Evolutionary conservation across 2,329 filamentous ascomycete species (phyloP), one percentile per base, ranked within the genome.

Genomic region (Fusarium sp.): DNA sequence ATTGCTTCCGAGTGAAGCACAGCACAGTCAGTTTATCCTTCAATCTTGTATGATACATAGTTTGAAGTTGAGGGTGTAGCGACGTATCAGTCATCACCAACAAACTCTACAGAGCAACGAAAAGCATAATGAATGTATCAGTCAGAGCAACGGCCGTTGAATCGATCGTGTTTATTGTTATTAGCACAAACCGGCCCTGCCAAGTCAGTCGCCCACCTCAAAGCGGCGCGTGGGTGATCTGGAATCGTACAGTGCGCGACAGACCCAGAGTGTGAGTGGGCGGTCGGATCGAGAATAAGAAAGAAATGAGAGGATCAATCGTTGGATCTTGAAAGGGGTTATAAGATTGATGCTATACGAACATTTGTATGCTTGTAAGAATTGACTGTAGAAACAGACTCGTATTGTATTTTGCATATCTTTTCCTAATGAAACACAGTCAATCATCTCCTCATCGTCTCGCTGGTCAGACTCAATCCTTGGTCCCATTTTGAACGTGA

Each of bases 181-280:
- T 46, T 48, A 69, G 64, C 57, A 73, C 69, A 74, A 66, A 67
- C 62, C 74, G 57, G 61, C 66, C 54, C 53, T 68, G 64, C 70
- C 67, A 74, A 68, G 66, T 73, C 70, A 70, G 54, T 63, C 55
- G 39, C 54, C 62, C 62, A 59, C 53, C 62, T 65, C 53, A 35
- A 31, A 47, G 59, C 60, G 57, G 70, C 60, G 68, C 60, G 72
- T 72, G 70, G 60, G 57, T 63, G 69, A 74, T 71, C 53, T 69
- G 62, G 68, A 69, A 71, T 68, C 68, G 68, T 62, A 71, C 68
- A 71, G 62, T 69, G 69, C 66, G 66, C 57, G 55, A 71, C 56
- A 48, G 48, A 56, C 49, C 24, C 35, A 15, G 39, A 49, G 57
- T 54, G 53, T 69, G 70, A 53, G 57, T 58, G 64, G 66, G 59